Conservation (phyloP, 2,329 filamentous ascomycete genomes). For the Claviceps monticola region DNA sequence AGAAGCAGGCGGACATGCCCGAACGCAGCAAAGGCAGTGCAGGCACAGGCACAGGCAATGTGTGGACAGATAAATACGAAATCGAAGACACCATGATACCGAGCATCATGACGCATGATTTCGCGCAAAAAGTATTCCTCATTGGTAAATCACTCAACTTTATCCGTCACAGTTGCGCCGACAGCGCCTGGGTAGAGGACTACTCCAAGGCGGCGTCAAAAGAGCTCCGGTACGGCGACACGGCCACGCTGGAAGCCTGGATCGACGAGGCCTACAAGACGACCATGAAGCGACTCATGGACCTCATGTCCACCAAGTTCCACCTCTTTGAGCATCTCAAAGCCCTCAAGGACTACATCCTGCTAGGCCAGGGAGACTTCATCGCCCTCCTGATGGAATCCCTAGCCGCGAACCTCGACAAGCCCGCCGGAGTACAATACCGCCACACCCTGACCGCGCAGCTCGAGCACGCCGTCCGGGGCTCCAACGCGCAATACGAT, state of each 20-base stretch:
- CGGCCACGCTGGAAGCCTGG: slow-evolving; percentile 75
- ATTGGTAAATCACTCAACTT: slow-evolving; percentile 98
- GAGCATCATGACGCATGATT: slow-evolving; percentile 82
- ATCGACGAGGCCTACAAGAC: slow-evolving; percentile 97
- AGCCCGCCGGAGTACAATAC: slow-evolving; percentile 92
- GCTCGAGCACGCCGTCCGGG: slow-evolving; percentile 89
- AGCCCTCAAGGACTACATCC: slow-evolving; percentile 85
- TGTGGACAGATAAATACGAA: slow-evolving; percentile 97
- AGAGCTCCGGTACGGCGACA: slow-evolving; percentile 85
- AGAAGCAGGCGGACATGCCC: slow-evolving; percentile 30
- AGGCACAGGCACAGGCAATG: slow-evolving; percentile 47
- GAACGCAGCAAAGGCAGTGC: slow-evolving; percentile 37
- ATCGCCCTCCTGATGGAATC: slow-evolving; percentile 96
- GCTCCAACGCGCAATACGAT: slow-evolving; percentile 94
- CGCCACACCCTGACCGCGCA: slow-evolving; percentile 95
- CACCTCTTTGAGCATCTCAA: slow-evolving; percentile 84
- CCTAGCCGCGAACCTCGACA: slow-evolving; percentile 78
- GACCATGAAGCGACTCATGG: slow-evolving; percentile 88
- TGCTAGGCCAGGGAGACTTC: slow-evolving; percentile 93
- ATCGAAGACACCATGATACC: slow-evolving; percentile 77
- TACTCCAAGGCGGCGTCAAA: slow-evolving; percentile 91
- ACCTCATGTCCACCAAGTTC: slow-evolving; percentile 91
- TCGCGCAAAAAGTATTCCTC: slow-evolving; percentile 90
- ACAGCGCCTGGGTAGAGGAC: slow-evolving; percentile 87
- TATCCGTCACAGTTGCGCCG: slow-evolving; percentile 87